These are phyloP conservation scores for Amesomyces nigricolor DNA, from an alignment of 2,329 filamentous ascomycete species.

Conservation along the genomic window DNA sequence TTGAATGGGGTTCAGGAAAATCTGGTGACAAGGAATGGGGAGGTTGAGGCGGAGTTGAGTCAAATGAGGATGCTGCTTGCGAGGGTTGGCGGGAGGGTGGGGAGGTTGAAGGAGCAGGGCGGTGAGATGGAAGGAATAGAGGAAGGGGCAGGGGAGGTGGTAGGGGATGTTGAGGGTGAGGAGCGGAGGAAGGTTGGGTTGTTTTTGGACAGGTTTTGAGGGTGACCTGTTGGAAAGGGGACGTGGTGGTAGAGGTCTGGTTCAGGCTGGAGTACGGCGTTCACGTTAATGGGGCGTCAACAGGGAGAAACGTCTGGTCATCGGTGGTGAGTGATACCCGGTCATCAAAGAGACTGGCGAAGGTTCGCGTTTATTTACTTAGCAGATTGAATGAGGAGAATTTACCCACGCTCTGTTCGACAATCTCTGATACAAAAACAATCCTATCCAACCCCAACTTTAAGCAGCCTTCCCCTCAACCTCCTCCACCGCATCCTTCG, in stretches of 20 bases:
- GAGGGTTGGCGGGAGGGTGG: conserved; percentile 51
- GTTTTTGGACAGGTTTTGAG: conserved; percentile 20
- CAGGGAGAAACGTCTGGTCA: too few relatives aligned
- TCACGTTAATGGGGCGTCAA: too few relatives aligned
- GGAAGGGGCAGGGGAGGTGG: conserved; percentile 24
- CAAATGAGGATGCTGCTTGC: conserved; percentile 59
- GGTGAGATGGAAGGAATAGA: background rate
- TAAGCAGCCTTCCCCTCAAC: background rate
- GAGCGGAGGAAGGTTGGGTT: conserved; percentile 40
- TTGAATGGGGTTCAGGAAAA: conserved; percentile 55
- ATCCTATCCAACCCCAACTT: too few relatives aligned
- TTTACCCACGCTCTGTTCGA: background rate
- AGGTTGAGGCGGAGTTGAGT: conserved; percentile 60
- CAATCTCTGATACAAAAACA: background rate
- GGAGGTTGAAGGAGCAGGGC: conserved; percentile 16
- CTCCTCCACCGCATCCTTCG: conserved; percentile 28
- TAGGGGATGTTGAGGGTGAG: conserved; percentile 35
- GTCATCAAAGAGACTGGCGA: too few relatives aligned
- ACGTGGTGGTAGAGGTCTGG: too few relatives aligned
- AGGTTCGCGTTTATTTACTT: too few relatives aligned
- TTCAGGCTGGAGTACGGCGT: too few relatives aligned
- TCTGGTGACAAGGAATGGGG: conserved; percentile 58
- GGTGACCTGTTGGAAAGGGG: too few relatives aligned
- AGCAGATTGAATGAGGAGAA: background rate
- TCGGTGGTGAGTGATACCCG: too few relatives aligned